Evolutionary conservation across 257 asterid species (phyloP), one percentile per base, ranked within the genome.

Genomic region (Echites panduratus): DNA sequence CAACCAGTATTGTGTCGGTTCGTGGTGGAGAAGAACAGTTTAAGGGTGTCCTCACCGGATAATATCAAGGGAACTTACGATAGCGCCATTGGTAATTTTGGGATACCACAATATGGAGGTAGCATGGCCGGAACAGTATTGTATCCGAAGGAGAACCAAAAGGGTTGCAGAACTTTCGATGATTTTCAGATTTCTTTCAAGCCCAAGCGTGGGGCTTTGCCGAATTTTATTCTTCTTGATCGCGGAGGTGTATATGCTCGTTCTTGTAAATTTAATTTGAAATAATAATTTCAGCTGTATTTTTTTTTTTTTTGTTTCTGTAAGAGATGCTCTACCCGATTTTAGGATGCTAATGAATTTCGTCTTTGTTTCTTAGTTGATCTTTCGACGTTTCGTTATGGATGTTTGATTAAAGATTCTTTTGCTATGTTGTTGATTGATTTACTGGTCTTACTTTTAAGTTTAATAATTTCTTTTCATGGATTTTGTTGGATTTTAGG

Each of bases 51-150:
- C 40, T 92, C 97, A 38, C 97, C 98, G 2, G 97, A 90, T 9
- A 81, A 78, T 73, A 84, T 92, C 13, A 92, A 87, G 81, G 97
- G 98, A 22, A 89, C 81, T 61, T 85, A 85, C 45, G 96, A 92
- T 69, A 89, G 90, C 73, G 97, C 98, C 26, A 95, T 95, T 76
- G 98, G 96, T 1, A 95, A 95, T 82, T 95, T 95, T 61, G 98
- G 99, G 74, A 87, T 95, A 45, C 97, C 98, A 20, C 95, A 92
- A 47, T 92, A 92, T 79, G 98, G 98, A 29, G 99, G 99, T 19
- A 90, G 94, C 76, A 80, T 95, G 93, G 86, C 97, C 29, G 99
- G 97, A 27, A 74, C 93, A 70, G 96, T 90, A 59, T 74, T 86
- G 40, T 90, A 76, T 38, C 96, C 97, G 0, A 90, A 88, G 75